Evolutionary conservation across 176 grass and related monocot genomes (phyloP).

Genomic region (Phyllostachys edulis): DNA sequence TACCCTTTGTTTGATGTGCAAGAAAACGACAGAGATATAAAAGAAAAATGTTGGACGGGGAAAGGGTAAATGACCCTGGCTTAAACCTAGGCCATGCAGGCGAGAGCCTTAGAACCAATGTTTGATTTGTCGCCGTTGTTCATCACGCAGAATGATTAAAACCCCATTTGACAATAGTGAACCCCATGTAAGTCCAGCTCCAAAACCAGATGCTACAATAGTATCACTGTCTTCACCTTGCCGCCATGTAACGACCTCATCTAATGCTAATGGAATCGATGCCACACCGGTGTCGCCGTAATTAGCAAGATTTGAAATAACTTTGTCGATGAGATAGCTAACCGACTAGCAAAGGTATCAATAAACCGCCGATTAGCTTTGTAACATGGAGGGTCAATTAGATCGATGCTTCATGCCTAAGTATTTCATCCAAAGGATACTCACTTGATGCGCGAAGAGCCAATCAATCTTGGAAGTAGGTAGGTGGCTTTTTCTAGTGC

Average conservation of each 20-base stretch:
- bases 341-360: constrained; percentile 67
- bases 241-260: constrained; percentile 74
- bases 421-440: constrained; percentile 13
- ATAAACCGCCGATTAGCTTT: constrained; percentile 92
- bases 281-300: constrained; percentile 90
- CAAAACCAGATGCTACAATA: constrained; percentile 78
- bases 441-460: constrained; percentile 93
- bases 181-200: constrained; percentile 95
- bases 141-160: background rate
- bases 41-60: constrained; percentile 15
- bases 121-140: constrained; percentile 11
- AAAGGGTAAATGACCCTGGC: constrained; percentile 26
- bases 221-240: constrained; percentile 68
- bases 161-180: constrained; percentile 75
- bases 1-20: constrained; percentile 49
- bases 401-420: background rate
- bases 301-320: constrained; percentile 90
- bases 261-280: constrained; percentile 93
- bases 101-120: background rate
- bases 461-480: constrained; percentile 77
- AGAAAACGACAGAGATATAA: constrained; percentile 17
- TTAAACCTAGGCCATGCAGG: constrained; percentile 8
- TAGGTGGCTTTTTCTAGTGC: constrained; percentile 71
- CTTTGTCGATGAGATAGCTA: constrained; percentile 84
- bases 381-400: constrained; percentile 18